Conservation (phyloP, 2,329 filamentous ascomycete genomes). For the Ascochyta pisi region DNA sequence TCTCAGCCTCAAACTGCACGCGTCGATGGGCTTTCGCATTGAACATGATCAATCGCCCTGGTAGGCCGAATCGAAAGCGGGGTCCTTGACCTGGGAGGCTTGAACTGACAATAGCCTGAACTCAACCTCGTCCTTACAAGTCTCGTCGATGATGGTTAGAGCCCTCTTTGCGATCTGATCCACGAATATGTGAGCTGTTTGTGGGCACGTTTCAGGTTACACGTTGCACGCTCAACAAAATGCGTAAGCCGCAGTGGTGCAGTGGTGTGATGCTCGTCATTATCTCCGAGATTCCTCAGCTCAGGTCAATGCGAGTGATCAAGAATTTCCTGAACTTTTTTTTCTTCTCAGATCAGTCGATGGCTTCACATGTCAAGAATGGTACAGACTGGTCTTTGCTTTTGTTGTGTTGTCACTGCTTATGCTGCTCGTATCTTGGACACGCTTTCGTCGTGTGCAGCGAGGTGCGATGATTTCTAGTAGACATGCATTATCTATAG, state of each 20-base stretch:
- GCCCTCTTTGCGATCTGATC: not conserved
- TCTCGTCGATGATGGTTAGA: not conserved
- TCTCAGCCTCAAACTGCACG: constrained; percentile 1
- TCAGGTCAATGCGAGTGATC: not conserved
- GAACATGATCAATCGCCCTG: too few relatives aligned
- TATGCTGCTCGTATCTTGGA: not conserved
- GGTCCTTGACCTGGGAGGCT: not conserved
- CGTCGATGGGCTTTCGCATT: not conserved
- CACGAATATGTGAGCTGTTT: not conserved
- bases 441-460: not conserved
- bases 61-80: not conserved
- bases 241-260: constrained; percentile 7
- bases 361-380: not conserved
- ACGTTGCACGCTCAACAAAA: constrained; percentile 11
- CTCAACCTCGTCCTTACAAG: not conserved
- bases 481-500: not conserved
- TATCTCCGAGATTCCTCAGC: constrained; percentile 16
- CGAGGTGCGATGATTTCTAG: not conserved
- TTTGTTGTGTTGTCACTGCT: not conserved
- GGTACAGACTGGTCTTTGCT: not conserved
- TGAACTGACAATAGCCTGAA: not conserved
- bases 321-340: not conserved
- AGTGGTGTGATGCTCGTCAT: constrained; percentile 22
- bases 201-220: not conserved
- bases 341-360: not conserved